These are phyloP conservation scores for Musa acuminata DNA, from an alignment of 176 grass and related monocot species.

Conservation along the genomic window DNA sequence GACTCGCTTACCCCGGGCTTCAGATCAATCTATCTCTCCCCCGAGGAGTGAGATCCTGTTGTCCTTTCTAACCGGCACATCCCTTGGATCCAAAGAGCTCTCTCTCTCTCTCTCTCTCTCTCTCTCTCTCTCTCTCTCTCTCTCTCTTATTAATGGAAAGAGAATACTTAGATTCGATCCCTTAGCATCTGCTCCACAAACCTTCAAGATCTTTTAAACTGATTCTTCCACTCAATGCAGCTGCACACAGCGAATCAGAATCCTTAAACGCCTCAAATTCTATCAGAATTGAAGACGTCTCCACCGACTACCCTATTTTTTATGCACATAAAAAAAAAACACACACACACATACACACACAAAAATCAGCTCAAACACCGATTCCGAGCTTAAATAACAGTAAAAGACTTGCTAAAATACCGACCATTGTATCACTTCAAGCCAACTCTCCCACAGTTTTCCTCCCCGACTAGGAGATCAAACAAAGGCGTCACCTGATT, in stretches of 20 bases:
- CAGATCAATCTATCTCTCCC: background rate
- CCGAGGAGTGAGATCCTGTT: slow-evolving; percentile 10
- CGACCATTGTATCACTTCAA: background rate
- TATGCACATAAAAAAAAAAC: no score
- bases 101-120: background rate
- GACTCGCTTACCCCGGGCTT: slow-evolving; percentile 6
- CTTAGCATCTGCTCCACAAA: slow-evolving; percentile 9
- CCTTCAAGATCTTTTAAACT: no score
- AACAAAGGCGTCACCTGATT: background rate
- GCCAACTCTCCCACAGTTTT: background rate
- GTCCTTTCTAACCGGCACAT: slow-evolving; percentile 22
- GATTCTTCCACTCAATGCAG: no score
- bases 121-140: no score
- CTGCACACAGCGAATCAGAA: no score
- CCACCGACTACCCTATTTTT: no score
- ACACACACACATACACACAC: no score
- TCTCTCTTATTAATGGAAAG: background rate
- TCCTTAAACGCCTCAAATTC: no score
- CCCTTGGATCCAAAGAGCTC: background rate
- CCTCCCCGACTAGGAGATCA: background rate
- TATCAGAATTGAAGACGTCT: no score
- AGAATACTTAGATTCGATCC: background rate
- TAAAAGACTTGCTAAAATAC: background rate
- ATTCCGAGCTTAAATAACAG: background rate
- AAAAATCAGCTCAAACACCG: no score